Percentiles rank a stretch among this genome's conserved stretches.
These are phyloP conservation scores for Penicillium nucicola DNA, from an alignment of 495 filamentous ascomycete genomes.

Conservation along the genomic window DNA sequence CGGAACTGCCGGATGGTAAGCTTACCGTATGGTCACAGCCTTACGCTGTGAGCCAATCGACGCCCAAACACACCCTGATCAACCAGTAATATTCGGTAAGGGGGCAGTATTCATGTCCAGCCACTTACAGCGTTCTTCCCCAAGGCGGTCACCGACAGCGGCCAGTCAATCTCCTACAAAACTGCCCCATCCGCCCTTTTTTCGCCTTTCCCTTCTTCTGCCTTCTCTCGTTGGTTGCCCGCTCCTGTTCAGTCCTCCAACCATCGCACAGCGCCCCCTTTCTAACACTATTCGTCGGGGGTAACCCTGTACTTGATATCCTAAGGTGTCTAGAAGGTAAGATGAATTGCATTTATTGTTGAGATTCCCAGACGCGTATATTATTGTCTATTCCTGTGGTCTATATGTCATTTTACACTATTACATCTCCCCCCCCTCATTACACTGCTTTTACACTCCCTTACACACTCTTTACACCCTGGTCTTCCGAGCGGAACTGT, in stretches of 20 bases:
- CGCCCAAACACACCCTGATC: background rate
- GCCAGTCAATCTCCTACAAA: slow-evolving; percentile 33
- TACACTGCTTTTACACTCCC: slow-evolving; percentile 1
- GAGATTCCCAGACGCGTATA: too few species aligned
- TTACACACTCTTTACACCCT: background rate
- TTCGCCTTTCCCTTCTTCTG: slow-evolving; percentile 40
- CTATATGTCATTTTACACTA: too few species aligned
- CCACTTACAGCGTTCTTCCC: too few species aligned
- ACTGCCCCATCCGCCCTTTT: slow-evolving; percentile 48
- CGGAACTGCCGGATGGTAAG: slow-evolving; percentile 21
- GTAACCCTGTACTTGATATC: slow-evolving; percentile 4
- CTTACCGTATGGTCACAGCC: background rate
- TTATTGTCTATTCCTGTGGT: too few species aligned
- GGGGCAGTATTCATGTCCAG: too few species aligned
- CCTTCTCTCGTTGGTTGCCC: slow-evolving; percentile 49
- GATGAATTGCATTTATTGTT: background rate
- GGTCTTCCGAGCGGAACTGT: slow-evolving; percentile 22
- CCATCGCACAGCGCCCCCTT: slow-evolving; percentile 26
- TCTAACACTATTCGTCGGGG: slow-evolving; percentile 10
- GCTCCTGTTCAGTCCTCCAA: slow-evolving; percentile 27
- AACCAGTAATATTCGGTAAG: background rate
- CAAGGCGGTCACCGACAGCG: slow-evolving; percentile 1
- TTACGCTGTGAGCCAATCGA: background rate
- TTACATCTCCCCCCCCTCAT: background rate
- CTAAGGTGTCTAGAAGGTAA: slow-evolving; percentile 6